These are phyloP conservation scores for Scortechinia acanthostroma DNA, from an alignment of 2,329 filamentous ascomycete genomes.

Conservation along the genomic window DNA sequence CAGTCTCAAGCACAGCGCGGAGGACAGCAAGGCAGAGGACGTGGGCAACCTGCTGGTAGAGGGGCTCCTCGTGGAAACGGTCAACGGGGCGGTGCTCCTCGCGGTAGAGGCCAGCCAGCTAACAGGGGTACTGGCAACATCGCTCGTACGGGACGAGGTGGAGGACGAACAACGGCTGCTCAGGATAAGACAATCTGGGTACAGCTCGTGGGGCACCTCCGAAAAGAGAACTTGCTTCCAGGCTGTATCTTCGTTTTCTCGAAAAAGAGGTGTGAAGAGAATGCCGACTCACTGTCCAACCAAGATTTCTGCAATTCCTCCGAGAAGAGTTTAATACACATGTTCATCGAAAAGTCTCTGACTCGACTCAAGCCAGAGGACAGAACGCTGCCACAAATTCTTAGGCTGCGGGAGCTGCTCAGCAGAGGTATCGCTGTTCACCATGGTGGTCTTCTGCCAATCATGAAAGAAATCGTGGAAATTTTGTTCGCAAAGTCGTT, in stretches of 20 bases:
- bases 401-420: conserved; percentile 77
- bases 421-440: conserved; percentile 89
- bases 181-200: conserved; percentile 98
- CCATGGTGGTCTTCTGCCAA: conserved; percentile 86
- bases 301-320: conserved; percentile 88
- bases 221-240: conserved; percentile 78
- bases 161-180: conserved; percentile 79
- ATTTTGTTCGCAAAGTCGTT: conserved; percentile 91
- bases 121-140: conserved; percentile 72
- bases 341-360: conserved; percentile 93
- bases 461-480: conserved; percentile 96
- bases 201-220: conserved; percentile 83
- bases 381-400: conserved; percentile 81
- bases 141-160: conserved; percentile 77
- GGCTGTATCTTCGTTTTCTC: conserved; percentile 98
- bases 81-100: conserved; percentile 39
- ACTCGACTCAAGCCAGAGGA: conserved; percentile 87
- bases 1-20: conserved; percentile 18
- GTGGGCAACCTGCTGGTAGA: conserved; percentile 9
- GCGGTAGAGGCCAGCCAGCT: conserved; percentile 44
- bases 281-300: conserved; percentile 88
- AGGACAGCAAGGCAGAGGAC: conserved; percentile 25
- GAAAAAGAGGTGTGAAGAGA: conserved; percentile 94
- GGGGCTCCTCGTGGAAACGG: conserved; percentile 10
- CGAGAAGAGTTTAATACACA: conserved; percentile 94